phyloP scores from a whole-genome alignment of 2,329 filamentous ascomycete species.

The Sodiomyces alkalinus region DNA sequence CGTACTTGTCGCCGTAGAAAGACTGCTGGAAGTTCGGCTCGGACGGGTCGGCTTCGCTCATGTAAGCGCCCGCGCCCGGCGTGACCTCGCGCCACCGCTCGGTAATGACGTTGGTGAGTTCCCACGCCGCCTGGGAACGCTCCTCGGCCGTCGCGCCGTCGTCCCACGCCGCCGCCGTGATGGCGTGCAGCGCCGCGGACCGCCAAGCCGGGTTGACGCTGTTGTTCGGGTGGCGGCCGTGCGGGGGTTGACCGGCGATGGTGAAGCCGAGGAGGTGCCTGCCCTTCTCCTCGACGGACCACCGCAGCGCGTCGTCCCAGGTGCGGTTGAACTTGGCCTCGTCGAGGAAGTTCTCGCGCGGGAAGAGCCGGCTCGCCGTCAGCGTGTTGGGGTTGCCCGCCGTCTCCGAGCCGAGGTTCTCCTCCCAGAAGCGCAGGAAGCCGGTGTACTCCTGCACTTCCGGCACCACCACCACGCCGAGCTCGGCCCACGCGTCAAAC shows the following conservation, averaged over 20 bases:
- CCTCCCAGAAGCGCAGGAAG: too few relatives aligned
- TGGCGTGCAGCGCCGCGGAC: constrained; percentile 19
- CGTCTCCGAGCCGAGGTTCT: too few relatives aligned
- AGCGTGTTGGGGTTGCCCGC: too few relatives aligned
- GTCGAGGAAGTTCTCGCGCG: constrained; percentile 16
- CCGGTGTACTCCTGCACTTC: too few relatives aligned
- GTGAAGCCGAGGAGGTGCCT: constrained; percentile 16
- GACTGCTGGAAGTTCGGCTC: constrained; percentile 15
- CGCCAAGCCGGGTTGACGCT: constrained; percentile 31
- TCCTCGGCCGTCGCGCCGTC: constrained; percentile 4
- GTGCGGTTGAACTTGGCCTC: constrained; percentile 12
- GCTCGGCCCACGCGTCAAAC: constrained; percentile 14
- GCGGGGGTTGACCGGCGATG: constrained; percentile 10
- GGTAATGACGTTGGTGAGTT: constrained; percentile 16
- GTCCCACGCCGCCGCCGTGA: constrained; percentile 9
- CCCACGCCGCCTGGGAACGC: constrained; percentile 13
- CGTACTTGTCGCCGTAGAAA: constrained; percentile 17
- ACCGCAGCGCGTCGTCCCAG: constrained; percentile 12
- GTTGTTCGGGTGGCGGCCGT: constrained; percentile 14
- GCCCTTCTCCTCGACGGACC: constrained; percentile 12
- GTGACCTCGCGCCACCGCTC: constrained; percentile 14
- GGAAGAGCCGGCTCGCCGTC: constrained; percentile 21
- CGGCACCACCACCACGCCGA: too few relatives aligned
- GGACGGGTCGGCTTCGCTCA: constrained; percentile 17
- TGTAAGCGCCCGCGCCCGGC: constrained; percentile 12